Base-by-base conservation (phyloP, 2,329 filamentous ascomycete genomes). In the Pochonia chlamydosporia region DNA sequence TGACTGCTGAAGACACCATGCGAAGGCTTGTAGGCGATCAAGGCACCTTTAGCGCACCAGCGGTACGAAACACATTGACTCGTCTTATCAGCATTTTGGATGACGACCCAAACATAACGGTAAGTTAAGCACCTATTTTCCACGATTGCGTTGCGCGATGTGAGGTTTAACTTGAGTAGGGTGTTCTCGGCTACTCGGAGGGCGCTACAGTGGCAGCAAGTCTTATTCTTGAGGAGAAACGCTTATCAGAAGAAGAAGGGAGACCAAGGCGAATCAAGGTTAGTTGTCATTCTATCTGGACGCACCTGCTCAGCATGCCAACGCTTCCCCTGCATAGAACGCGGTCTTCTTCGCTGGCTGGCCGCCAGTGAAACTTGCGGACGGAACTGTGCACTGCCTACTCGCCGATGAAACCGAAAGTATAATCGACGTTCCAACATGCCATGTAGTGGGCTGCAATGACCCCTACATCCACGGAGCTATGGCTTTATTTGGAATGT, bases 401-500 rank as follows among this genome's bases (percentile, higher is more conserved):
- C 64, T 79, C 5, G 62, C 69, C 2, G 75, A 79, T 51, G 70
- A 75, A 49, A 68, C 66, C 4, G 72, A 78, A 8, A 60, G 67
- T 28, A 58, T 71, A 51, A 75, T 79, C 45, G 70, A 77, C 53
- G 68, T 77, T 25, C 74, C 73, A 3, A 78, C 74, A 0, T 72
- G 71, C 46, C 75, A 79, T 52, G 71, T 77, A 52, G 71, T 79
- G 41, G 75, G 75, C 9, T 76, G 73, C 10, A 62, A 70, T 49
- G 81, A 84, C 54, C 81, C 80, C 0, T 84, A 82, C 54, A 70
- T 82, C 2, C 69, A 79, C 28, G 80, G 81, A 0, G 76, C 77
- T 3, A 72, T 82, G 65, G 78, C 79, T 0, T 68, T 84, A 3
- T 83, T 76, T 63, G 80, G 81, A 53, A 70, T 82, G 21, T 85